phyloP scores from a whole-genome alignment of 768 basidiomycete species.

The Glaciozyma antarctica region DNA sequence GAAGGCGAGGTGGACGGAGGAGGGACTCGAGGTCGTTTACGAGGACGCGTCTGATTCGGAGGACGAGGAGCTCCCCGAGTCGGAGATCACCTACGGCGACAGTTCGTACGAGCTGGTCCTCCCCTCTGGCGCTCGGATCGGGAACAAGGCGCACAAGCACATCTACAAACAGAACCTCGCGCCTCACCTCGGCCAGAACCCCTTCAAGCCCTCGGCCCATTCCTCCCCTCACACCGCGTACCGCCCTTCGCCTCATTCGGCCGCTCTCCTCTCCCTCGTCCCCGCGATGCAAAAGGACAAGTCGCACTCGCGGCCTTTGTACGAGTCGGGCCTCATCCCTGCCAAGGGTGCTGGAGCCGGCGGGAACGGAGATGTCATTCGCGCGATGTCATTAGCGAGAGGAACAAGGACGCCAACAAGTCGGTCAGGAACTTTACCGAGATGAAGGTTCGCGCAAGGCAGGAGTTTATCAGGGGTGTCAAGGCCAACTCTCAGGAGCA shows the following conservation, averaged over 20 bases:
- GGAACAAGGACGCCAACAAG: conserved; percentile 80
- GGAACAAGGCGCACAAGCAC: conserved; percentile 73
- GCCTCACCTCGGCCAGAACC: conserved; percentile 26
- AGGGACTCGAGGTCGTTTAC: conserved; percentile 41
- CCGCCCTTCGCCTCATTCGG: conserved; percentile 38
- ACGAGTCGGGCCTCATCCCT: conserved; percentile 74
- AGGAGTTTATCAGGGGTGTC: not conserved
- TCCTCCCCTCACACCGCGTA: conserved; percentile 32
- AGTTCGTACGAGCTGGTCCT: conserved; percentile 78
- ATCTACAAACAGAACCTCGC: conserved; percentile 68
- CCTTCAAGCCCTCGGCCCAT: conserved; percentile 31
- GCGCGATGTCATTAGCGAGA: conserved; percentile 79
- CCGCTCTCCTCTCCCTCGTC: conserved; percentile 35
- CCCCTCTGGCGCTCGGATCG: conserved; percentile 83
- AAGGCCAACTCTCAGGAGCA: conserved; percentile 7
- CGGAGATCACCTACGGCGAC: conserved; percentile 65
- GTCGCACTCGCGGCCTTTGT: conserved; percentile 18
- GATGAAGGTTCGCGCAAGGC: not conserved
- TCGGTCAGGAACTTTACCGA: conserved; percentile 41
- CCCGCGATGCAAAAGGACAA: conserved; percentile 28
- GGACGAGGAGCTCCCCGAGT: conserved; percentile 40
- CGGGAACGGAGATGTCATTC: conserved; percentile 67
- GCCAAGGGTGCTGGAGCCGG: conserved; percentile 78
- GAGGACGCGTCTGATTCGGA: conserved; percentile 41
- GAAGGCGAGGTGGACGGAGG: conserved; percentile 36